Base-by-base conservation (phyloP, 345 rosid species). In the Salix suchowensis region DNA sequence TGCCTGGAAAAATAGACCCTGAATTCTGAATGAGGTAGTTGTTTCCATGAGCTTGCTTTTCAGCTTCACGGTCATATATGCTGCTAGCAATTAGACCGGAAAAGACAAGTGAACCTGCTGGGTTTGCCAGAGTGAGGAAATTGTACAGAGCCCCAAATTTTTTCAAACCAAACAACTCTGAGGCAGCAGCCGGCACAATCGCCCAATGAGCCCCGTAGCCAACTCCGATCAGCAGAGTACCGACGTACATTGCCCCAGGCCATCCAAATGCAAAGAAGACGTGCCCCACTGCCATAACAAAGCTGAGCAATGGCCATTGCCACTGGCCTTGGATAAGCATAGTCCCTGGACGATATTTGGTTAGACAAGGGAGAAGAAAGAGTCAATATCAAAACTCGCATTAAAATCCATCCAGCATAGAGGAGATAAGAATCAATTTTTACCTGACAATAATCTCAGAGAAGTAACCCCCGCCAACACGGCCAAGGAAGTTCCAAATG, bases 171-270 rank as follows among this genome's bases (percentile, higher is more conserved):
- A 96, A 96, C 79, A 96, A 87, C 90, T 96, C 97, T 0, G 99
- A 96, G 58, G 99, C 97, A 50, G 97, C 86, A 42, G 98, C 99
- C 4, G 99, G 99, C 68, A 96, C 95, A 54, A 96, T 92, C 24
- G 98, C 98, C 99, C 98, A 96, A 55, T 94, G 98, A n/a, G 98
- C 89, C 24, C 99, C 99, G 58, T 96, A 94, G 52, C 98, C 97
- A 4, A 92, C 94, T 21, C 99, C 99, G 24, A 91, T 92, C 87
- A 96, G 69, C 65, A 94, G 84, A 9, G 99, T 96, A 36, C 97
- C 99, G 23, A 92, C 81, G 82, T 96, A 70, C 97, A 96, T 88
- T 14, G 94, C 91, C 71, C 96, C 96, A 7, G 98, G 96, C 98
- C 98, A 94, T 65, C 97, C 99, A 50, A 84, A 88, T 18, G 96